Percentiles rank a stretch among this genome's conserved stretches.
phyloP scores from a whole-genome alignment of 495 filamentous ascomycete species.

The Bathelium albidoporum region DNA sequence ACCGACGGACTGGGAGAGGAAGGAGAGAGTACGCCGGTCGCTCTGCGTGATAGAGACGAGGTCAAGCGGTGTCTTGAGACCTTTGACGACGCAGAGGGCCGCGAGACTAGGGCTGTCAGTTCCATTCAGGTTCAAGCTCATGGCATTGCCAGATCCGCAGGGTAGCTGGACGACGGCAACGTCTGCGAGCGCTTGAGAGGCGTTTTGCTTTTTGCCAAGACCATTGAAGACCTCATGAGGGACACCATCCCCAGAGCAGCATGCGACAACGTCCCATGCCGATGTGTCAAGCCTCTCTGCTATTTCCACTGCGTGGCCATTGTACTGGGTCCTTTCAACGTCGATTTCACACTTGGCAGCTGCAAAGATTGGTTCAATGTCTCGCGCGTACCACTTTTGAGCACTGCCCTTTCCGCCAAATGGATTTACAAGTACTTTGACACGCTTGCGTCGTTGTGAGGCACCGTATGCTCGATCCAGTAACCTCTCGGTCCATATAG shows the following conservation, averaged over 20 bases:
- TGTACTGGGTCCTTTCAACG: constrained; percentile 59
- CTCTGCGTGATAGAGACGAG: constrained; percentile 81
- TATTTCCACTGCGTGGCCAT: constrained; percentile 71
- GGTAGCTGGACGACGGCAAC: constrained; percentile 85
- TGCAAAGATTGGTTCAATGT: constrained; percentile 73
- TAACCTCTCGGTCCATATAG: constrained; percentile 51
- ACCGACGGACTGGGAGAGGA: constrained; percentile 83
- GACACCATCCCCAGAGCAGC: constrained; percentile 86
- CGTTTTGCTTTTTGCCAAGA: constrained; percentile 63
- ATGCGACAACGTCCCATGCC: constrained; percentile 70
- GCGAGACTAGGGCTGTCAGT: constrained; percentile 66
- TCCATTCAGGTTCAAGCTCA: constrained; percentile 83
- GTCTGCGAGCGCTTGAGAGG: constrained; percentile 59
- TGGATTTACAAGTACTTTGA: constrained; percentile 86
- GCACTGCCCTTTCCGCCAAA: constrained; percentile 78
- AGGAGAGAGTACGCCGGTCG: constrained; percentile 59
- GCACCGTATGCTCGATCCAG: constrained; percentile 62
- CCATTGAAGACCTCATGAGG: constrained; percentile 95
- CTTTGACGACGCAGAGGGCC: constrained; percentile 76
- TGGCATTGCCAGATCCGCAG: constrained; percentile 86
- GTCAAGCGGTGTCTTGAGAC: constrained; percentile 68
- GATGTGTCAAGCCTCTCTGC: constrained; percentile 68
- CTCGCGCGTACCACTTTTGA: constrained; percentile 56
- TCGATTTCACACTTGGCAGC: constrained; percentile 71
- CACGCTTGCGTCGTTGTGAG: constrained; percentile 53